Conservation (phyloP, 192 early-diverging fungal species). For the Chytriomyces sp. region DNA sequence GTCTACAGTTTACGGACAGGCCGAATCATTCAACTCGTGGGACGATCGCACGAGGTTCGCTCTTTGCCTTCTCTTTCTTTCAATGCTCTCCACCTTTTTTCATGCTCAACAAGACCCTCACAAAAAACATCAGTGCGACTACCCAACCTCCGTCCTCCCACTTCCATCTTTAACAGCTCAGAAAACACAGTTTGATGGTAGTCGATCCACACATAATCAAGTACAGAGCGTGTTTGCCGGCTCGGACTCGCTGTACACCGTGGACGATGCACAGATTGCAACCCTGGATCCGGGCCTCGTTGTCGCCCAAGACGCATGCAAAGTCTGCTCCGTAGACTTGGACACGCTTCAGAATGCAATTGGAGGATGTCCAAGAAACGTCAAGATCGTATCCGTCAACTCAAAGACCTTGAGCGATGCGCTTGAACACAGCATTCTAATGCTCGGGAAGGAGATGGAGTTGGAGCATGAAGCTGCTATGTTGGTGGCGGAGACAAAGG, state of each 20-base stretch:
- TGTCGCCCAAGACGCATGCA: slow-evolving; percentile 45
- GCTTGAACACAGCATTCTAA: slow-evolving; percentile 31
- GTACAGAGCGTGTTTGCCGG: slow-evolving; percentile 16
- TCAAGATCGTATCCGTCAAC: slow-evolving; percentile 33
- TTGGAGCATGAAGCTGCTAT: slow-evolving; percentile 19
- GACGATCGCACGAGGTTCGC: slow-evolving; percentile 13
- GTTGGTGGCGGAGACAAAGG: not conserved
- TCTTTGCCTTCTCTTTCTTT: not conserved
- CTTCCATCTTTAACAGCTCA: not conserved
- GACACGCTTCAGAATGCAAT: slow-evolving; percentile 41
- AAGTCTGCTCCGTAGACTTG: slow-evolving; percentile 50
- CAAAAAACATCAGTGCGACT: slow-evolving; percentile 1
- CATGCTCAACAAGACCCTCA: no score
- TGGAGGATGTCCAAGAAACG: not conserved
- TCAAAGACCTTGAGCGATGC: slow-evolving; percentile 39
- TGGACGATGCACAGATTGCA: slow-evolving; percentile 33
- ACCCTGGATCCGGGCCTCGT: slow-evolving; percentile 37
- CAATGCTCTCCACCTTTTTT: not conserved
- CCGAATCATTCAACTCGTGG: slow-evolving; percentile 6
- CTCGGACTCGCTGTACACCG: slow-evolving; percentile 39
- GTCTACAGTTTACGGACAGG: not conserved
- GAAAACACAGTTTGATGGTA: not conserved
- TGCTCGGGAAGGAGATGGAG: slow-evolving; percentile 41
- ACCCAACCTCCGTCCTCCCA: not conserved
- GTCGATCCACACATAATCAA: not conserved